phyloP scores from a whole-genome alignment of 2,329 filamentous ascomycete genomes.

The Escovopsis sp. region DNA sequence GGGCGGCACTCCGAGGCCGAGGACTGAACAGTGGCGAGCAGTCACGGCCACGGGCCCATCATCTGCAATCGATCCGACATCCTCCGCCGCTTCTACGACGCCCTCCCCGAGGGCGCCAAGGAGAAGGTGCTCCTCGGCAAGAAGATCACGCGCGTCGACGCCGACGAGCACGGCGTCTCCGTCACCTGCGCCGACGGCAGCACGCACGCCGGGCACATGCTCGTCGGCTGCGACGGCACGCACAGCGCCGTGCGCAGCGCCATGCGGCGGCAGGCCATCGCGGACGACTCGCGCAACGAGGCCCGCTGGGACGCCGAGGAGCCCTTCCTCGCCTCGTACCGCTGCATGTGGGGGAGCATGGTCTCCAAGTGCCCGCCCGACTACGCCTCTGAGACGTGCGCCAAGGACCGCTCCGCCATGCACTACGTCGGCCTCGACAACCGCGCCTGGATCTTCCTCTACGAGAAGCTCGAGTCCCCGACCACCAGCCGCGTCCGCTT shows the following conservation, averaged over 20 bases:
- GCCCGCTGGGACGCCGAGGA: constrained; percentile 11
- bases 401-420: constrained; percentile 13
- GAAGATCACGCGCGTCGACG: constrained; percentile 11
- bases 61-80: constrained; percentile 23
- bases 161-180: constrained; percentile 11
- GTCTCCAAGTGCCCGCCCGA: constrained; percentile 11
- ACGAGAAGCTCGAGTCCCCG: constrained; percentile 15
- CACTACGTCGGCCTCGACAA: constrained; percentile 16
- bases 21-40: neutral
- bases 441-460: constrained; percentile 18
- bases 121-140: constrained; percentile 15
- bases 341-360: constrained; percentile 21
- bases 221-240: constrained; percentile 29
- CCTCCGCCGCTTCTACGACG: constrained; percentile 17
- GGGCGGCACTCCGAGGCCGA: too few species aligned
- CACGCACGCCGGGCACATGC: constrained; percentile 18
- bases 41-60: constrained; percentile 12
- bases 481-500: constrained; percentile 13
- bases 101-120: constrained; percentile 12
- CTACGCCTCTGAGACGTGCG: constrained; percentile 17
- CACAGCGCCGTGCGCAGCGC: constrained; percentile 21
- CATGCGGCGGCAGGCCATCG: constrained; percentile 18
- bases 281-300: constrained; percentile 1
- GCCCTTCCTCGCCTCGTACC: constrained; percentile 18
- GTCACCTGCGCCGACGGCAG: constrained; percentile 21